Evolutionary conservation across 176 grass and related monocot genomes (phyloP).

Genomic region (Pharus latifolius): DNA sequence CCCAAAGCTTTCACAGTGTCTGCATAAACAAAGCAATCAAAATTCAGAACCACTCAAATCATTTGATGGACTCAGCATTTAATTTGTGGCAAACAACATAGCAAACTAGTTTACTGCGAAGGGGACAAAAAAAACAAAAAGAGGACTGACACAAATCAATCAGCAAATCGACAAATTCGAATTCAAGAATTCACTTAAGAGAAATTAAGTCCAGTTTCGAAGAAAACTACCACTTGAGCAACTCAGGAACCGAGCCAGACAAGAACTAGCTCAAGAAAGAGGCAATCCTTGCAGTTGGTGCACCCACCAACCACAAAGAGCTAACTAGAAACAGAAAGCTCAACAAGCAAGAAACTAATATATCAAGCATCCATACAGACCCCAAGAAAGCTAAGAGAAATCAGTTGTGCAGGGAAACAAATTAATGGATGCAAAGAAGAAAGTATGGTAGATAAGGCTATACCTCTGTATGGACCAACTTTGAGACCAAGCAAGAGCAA

Average conservation of each 20-base stretch:
- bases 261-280: not conserved
- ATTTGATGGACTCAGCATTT: conserved; percentile 3
- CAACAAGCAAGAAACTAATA: conserved; percentile 13
- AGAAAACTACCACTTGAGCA: not conserved
- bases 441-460: not conserved
- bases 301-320: conserved; percentile 26
- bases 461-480: conserved; percentile 26
- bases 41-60: not conserved
- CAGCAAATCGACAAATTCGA: not conserved
- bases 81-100: conserved; percentile 21
- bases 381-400: not conserved
- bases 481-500: conserved; percentile 23
- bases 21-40: conserved; percentile 15
- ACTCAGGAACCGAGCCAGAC: not conserved
- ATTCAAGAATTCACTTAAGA: conserved; percentile 1
- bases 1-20: not conserved
- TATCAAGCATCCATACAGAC: not conserved
- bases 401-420: not conserved
- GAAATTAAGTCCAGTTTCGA: not conserved
- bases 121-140: not conserved
- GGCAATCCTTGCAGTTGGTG: conserved; percentile 13
- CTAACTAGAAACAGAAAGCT: conserved; percentile 16
- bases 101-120: conserved; percentile 17
- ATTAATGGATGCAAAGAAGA: conserved; percentile 5
- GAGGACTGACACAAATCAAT: not conserved